Evolutionary conservation across 352 stramenopile genomes (phyloP), one percentile per base, ranked within the genome.

Genomic region (Phytophthora hibernalis): DNA sequence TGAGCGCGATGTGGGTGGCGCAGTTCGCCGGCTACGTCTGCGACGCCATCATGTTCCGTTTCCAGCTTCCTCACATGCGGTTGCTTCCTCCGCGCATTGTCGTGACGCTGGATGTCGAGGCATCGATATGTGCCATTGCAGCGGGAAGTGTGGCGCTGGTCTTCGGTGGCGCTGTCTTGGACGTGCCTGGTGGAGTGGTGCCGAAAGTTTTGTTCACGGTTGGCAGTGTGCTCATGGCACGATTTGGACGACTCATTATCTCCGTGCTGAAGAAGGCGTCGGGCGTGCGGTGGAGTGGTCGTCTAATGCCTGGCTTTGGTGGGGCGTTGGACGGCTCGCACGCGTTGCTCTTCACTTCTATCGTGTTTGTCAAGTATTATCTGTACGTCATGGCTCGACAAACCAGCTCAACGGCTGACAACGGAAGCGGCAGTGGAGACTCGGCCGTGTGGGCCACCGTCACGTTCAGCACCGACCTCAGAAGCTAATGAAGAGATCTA

Each of bases 251-350:
- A 50, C 68, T 98, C n/a, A 93, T 97, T 20, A 79, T 94, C 12
- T 95, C 84, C 12, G 95, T 98, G 68, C 63, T 98, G 10, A 98
- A 98, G 76, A 83, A 95, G 31, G 91, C 97, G 65, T 89, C 92
- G 0, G 92, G 88, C 6, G 73, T 98, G 54, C 97, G 97, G 56
- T 96, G 97, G 69, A 96, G 93, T 69, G 92, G 93, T 13, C 81
- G 93, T 52, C 65, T 98, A 15, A 89, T 98, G 56, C 95, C 95
- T 5, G 95, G 97, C 69, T 96, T 98, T 69, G 95, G 95, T 24
- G 95, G 95, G 10, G 84, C 97, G 15, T 73, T 98, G 58, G 95
- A 98, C 60, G 82, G 90, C 9, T 82, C 97, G 2, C 91, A 98
- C 63, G 91, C 86, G 42, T 91, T 97, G 65, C 85, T 98, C 38